Evolutionary conservation across 495 filamentous ascomycete genomes (phyloP).

Genomic region (Viridothelium virens): DNA sequence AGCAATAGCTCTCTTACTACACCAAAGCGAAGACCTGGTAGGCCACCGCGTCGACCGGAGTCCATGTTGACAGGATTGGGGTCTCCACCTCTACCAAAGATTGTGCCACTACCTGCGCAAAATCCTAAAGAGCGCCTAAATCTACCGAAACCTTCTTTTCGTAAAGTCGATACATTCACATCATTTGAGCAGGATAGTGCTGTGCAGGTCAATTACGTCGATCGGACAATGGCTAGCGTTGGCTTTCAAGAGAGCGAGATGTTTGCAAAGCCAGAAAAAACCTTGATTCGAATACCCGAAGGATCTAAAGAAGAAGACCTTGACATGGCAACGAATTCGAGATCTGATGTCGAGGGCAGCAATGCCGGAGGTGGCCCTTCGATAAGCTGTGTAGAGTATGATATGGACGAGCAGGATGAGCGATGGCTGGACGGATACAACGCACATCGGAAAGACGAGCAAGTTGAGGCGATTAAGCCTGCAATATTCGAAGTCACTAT

Average conservation of each 20-base stretch:
- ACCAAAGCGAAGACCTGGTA: conserved; percentile 52
- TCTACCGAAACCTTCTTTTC: conserved; percentile 55
- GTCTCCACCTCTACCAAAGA: conserved; percentile 50
- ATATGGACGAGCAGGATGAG: conserved; percentile 99
- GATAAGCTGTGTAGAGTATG: conserved; percentile 85
- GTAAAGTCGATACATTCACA: conserved; percentile 50
- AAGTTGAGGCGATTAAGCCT: conserved; percentile 73
- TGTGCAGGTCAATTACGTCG: conserved; percentile 64
- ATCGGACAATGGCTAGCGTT: conserved; percentile 85
- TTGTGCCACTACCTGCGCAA: conserved; percentile 54
- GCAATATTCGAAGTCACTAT: conserved; percentile 96
- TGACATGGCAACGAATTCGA: conserved; percentile 53
- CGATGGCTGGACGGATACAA: conserved; percentile 90
- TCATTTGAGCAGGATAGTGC: conserved; percentile 52
- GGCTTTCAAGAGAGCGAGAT: conserved; percentile 93
- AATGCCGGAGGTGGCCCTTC: conserved; percentile 32
- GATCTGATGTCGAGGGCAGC: conserved; percentile 55
- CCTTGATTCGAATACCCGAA: conserved; percentile 70
- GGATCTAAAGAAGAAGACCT: conserved; percentile 74
- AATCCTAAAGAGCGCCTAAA: conserved; percentile 61
- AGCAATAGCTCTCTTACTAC: conserved; percentile 27
- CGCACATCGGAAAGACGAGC: conserved; percentile 57
- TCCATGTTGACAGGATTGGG: conserved; percentile 54
- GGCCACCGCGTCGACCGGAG: conserved; percentile 54
- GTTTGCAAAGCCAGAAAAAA: conserved; percentile 67